Evolutionary conservation across 371 early-diverging fungal genomes (phyloP), one percentile per base, ranked within the genome.

Genomic region (Smittium culicis): DNA sequence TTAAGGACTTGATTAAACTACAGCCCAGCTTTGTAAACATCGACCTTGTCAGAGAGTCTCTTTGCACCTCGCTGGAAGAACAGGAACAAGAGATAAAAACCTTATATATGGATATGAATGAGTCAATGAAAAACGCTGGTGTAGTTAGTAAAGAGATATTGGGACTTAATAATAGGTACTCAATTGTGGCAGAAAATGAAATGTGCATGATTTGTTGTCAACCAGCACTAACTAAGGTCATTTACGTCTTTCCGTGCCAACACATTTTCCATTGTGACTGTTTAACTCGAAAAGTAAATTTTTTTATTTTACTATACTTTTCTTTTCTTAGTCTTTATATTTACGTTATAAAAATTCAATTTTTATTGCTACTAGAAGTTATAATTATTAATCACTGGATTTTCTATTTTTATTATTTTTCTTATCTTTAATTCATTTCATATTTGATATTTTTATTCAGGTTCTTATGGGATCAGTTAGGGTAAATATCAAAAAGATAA

Each of bases 241-340:
- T 95, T 68, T 93, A 91, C 66, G 85, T 92, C 31, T 97, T 96
- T 71, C 96, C 96, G 0, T 96, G 97, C 71, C 88, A 91, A 67
- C 96, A 96, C 72, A 85, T 87, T 24, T 94, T 93, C 81, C 95
- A 95, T 73, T 81, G 88, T 20, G 91, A 93, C 70, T 94, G 94
- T 70, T 73, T 95, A 65, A 85, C 88, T 28, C 77, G 83, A 58
- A 75, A 78, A 68, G 85, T 90, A 80, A 67, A 69, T 70, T n/a
- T n/a, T n/a, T n/a, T n/a, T n/a, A n/a, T n/a, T n/a, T 69, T 11
- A 68, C 64, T 54, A 54, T 54, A 17, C 54, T 54, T n/a, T n/a
- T 54, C 35, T 56, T 68, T 60, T 68, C 69, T 16, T 54, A 20
- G 20, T n/a, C 33, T 27, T 29, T 14, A 61, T 27, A 63, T 69